A percentile compares a stretch with the other conserved stretches of the same genome.
phyloP scores from a whole-genome alignment of 2,329 filamentous ascomycete species.

The Trematosphaeria pertusa region DNA sequence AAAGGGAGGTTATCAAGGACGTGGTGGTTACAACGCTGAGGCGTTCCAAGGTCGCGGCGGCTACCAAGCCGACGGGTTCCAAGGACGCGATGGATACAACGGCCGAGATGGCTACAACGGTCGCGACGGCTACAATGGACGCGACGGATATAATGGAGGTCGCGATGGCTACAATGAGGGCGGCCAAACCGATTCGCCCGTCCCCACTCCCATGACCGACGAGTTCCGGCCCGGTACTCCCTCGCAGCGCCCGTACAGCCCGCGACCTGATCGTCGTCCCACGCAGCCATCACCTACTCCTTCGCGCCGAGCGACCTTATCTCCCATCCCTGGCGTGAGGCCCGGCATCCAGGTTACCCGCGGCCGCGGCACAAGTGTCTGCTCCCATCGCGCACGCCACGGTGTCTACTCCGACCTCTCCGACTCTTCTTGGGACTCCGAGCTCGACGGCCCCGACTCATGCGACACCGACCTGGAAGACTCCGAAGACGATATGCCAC shows the following conservation, averaged over 20 bases:
- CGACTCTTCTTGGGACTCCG: constrained; percentile 50
- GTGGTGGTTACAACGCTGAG: constrained; percentile 39
- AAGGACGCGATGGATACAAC: constrained; percentile 29
- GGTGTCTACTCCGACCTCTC: constrained; percentile 42
- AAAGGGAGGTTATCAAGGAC: constrained; percentile 20
- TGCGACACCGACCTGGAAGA: constrained; percentile 34
- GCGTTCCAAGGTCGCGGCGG: constrained; percentile 40
- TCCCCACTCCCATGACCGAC: constrained; percentile 38
- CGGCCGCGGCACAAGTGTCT: constrained; percentile 34
- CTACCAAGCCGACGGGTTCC: constrained; percentile 35
- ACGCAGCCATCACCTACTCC: constrained; percentile 33
- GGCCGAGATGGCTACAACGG: constrained; percentile 43
- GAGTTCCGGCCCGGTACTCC: constrained; percentile 44
- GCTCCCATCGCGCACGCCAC: constrained; percentile 39
- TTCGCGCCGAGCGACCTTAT: constrained; percentile 45
- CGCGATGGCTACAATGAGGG: constrained; percentile 32
- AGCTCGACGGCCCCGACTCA: constrained; percentile 46
- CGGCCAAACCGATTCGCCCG: constrained; percentile 38
- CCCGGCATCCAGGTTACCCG: constrained; percentile 44
- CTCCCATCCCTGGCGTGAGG: constrained; percentile 43
- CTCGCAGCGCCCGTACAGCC: constrained; percentile 36
- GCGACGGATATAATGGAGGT: constrained; percentile 39
- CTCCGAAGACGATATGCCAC: constrained; percentile 23
- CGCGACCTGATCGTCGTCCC: constrained; percentile 32
- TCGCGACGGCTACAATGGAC: constrained; percentile 41